Evolutionary conservation across 306 rosid species (phyloP).

Genomic region (Trifolium pratense): DNA sequence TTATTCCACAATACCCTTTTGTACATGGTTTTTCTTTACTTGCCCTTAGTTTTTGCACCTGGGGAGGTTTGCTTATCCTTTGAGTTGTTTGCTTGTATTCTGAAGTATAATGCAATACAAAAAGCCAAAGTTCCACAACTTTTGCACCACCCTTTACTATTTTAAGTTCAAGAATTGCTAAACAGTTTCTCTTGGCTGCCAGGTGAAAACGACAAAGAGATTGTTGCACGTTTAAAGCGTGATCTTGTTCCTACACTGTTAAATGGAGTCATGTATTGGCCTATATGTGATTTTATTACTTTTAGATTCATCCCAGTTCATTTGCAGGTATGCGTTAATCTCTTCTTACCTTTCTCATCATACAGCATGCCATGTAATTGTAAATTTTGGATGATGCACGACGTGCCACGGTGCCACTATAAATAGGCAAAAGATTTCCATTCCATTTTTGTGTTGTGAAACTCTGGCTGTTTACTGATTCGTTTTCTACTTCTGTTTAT

Average conservation of each 20-base stretch:
- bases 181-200: conserved; percentile 44
- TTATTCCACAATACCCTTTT: conserved; percentile 12
- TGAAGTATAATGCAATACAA: conserved; percentile 19
- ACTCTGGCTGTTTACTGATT: conserved; percentile 31
- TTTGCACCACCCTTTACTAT: conserved; percentile 16
- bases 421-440: conserved; percentile 6
- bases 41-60: not conserved
- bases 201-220: conserved; percentile 79
- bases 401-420: conserved; percentile 1
- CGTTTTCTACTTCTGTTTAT: conserved; percentile 37
- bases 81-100: conserved; percentile 8
- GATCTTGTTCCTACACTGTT: conserved; percentile 79
- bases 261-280: conserved; percentile 88
- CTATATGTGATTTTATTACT: conserved; percentile 85
- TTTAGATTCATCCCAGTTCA: conserved; percentile 89
- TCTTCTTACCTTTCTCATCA: conserved; percentile 23
- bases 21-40: conserved; percentile 9
- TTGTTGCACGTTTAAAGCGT: conserved; percentile 72
- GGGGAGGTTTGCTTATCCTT: not conserved
- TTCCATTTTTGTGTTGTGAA: not conserved
- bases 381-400: conserved; percentile 29
- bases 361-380: conserved; percentile 29
- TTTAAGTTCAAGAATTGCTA: conserved; percentile 1
- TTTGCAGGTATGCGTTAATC: conserved; percentile 66
- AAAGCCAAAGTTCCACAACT: conserved; percentile 9